Base-by-base conservation (phyloP, 495 filamentous ascomycete genomes). In the Aspergillus avenaceus region DNA sequence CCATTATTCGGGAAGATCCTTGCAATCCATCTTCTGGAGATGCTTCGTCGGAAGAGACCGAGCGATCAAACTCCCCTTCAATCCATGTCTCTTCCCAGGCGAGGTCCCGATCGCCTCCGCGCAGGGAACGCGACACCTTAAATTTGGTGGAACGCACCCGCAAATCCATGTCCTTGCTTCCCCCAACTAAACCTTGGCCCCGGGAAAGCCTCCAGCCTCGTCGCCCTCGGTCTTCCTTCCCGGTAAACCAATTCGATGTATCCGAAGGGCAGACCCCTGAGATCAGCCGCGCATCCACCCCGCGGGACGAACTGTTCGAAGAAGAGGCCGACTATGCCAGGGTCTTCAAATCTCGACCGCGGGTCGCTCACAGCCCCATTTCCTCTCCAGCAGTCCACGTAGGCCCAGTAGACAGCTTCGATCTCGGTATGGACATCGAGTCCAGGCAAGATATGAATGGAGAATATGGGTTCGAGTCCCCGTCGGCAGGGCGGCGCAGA, bases 271-370 rank as follows among this genome's bases (percentile, higher is more conserved):
- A 64, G 37, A 70, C 49, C 21, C 49, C 50, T 43, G 66, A 68
- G n/a, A 54, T 43, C 13, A 55, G 54, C 38, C 45, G 70, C 2
- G 69, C 68, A 5, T 69, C 74, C 0, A 83, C 79, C 18, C 81
- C 79, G 3, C 69, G 72, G 21, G 81, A 85, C 56, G 66, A 77
- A 42, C 69, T 88, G 27, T 82, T 87, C 43, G 70, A 77, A 26
- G 79, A 82, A n/a, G 80, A 84, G 43, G 84, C 83, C 13, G 86
- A 88, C 55, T 91, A 93, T 60, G 85, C 87, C 41, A 87, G 85
- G 44, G 84, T 96, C 1, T 96, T 96, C 67, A 90, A 84, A 68
- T 90, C 87, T 31, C 67, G 91, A 52, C 91, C 91, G 1, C 86
- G 84, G 54, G 77, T 96, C 47, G 85, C 83, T 45, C 75, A 75